Evolutionary conservation across 2,329 filamentous ascomycete genomes (phyloP), one percentile per base, ranked within the genome.

Genomic region (Chrysoporthe austroafricana): DNA sequence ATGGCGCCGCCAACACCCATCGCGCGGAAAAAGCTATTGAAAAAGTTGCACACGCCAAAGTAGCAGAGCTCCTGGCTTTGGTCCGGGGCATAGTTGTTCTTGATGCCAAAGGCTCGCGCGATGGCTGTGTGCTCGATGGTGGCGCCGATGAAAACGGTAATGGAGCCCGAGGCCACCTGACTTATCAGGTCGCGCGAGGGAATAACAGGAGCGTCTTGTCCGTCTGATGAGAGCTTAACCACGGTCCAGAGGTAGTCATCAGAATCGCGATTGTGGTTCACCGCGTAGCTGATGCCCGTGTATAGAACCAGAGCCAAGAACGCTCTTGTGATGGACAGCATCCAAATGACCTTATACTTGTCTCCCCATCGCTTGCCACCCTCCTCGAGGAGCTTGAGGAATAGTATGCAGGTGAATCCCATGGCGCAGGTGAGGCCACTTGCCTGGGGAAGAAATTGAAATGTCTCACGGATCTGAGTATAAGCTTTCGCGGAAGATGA

Each of bases 1-100:
- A 91, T 90, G 70, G 88, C 88, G 34, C 88, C 89, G 14, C 88
- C 87, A 14, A 89, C 82, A 0, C 87, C 82, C 86, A 90, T 89
- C 11, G 85, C 81, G 32, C 86, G 85, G 75, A 91, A 90, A 77
- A 90, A 87, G 59, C 84, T 85, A 77, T 90, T 90, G 77, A 88
- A 82, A 68, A 90, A 83, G 76, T 90, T 90, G 52, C 84, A 83
- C 18, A 86, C 76, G 11, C 88, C 88, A 3, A 90, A 84, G 71
- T 88, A 90, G 66, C 86, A 86, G 1, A 91, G 83, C 71, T 91
- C 89, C 73, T 91, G 88, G 14, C 85, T 88, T 71, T 88, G 84
- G 70, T 91, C 88, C 52, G 87, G 86, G 8, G 83, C 80, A 73
- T 91, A 91, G 72, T 85, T 82, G 75, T 90, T 89, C 69, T 83